Base-by-base conservation (phyloP, 257 asterid species). In the Nyctanthes arbortristis region DNA sequence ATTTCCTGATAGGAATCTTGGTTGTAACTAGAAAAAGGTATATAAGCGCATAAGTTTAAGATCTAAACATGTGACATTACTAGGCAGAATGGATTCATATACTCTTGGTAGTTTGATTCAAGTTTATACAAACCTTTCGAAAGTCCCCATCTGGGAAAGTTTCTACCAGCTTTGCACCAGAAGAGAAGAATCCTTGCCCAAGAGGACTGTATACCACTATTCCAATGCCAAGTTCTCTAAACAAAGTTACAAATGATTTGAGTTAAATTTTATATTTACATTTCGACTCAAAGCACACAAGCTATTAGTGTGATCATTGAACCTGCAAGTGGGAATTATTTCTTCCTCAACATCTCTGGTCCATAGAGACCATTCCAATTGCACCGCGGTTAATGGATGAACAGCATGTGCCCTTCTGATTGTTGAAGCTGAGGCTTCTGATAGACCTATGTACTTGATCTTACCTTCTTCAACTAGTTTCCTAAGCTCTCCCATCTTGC, bases 401-500 rank as follows among this genome's bases (percentile, higher is more conserved):
- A 79, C 76, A 5, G 73, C 78, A 31, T 79, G 80, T 3, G 80
- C 80, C 40, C 80, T 79, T 71, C 84, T 72, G 22, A 79, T 79
- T 10, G 84, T 72, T 12, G 81, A 67, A 49, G 78, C 71, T 30
- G 78, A 75, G 43, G 81, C 81, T 77, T 75, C 80, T 0, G 84
- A 79, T 33, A 79, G 74, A 65, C 84, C 81, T 63, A 75, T 75
- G 36, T 75, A 79, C 64, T 76, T 79, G 39, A 76, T 65, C 66
- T 75, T 79, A 58, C 84, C 84, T 71, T 79, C 84, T 65, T 72
- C 76, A 31, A 72, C 81, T 58, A 75, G 61, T 69, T 75, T 79
- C 73, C 72, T 79, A 20, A 79, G 78, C 64, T 79, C 84, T 67
- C 78, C 73, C 43, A 75, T 69, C 84, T 79, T 39, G 61, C 59